Base-by-base conservation (phyloP, 2,329 filamentous ascomycete genomes). In the Hymenoscyphus fructigenus region DNA sequence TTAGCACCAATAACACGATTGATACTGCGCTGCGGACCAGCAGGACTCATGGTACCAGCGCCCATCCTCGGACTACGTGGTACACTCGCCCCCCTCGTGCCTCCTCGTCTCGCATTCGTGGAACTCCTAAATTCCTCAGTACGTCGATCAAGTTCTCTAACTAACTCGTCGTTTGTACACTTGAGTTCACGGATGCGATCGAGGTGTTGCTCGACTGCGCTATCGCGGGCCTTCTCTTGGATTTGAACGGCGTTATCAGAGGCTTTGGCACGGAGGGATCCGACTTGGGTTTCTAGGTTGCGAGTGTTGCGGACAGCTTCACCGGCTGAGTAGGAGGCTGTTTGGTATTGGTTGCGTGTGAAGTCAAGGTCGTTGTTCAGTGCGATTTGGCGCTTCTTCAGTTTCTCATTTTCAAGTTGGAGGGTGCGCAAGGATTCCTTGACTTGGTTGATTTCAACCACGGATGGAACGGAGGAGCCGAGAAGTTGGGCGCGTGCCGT, bases 91-190 rank as follows among this genome's bases (percentile, higher is more conserved):
- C 73, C 74, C 59, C 75, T 69, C 6, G n/a, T 23, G 2, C 47
- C 20, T 5, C 64, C 66, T 71, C 70, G 78, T 72, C 70, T 78
- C 73, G 80, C 82, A 80, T 69, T 83, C 74, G 50, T 73, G 29
- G 67, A 71, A 72, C 66, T 76, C 72, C 15, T 80, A 77, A 74
- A 57, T 58, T 76, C 72, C 29, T 73, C 73, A 9, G 78, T 77
- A 17, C 78, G 76, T 50, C 79, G 79, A 7, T 79, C 78, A 15
- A 68, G 66, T 57, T 78, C 77, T 2, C 74, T 76, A 6, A 79
- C 76, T 62, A 83, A 65, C 38, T 71, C 69, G 1, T 62, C 67
- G 1, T 69, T 67, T 36, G 70, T 67, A 12, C 56, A 61, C 47
- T 70, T 66, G 5, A 74, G 60, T 76, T 76, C 64, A 62, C 72